These are phyloP conservation scores for Chloromonas sp. DNA, from an alignment of 163 green algal species.

Conservation along the genomic window DNA sequence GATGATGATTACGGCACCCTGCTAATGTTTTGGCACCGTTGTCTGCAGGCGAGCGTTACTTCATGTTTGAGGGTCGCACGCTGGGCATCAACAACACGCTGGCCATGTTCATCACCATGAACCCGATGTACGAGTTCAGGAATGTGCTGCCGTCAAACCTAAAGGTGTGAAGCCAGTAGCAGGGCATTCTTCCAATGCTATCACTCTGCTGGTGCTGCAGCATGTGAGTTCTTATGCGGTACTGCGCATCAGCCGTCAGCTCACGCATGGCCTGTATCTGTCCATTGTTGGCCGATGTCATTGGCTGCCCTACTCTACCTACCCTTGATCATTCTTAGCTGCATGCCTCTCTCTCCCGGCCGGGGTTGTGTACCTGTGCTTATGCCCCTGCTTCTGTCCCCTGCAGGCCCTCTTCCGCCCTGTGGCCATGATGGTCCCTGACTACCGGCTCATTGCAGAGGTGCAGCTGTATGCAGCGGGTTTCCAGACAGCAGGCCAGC, in stretches of 20 bases:
- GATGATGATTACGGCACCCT: no score
- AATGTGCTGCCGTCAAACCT: slow-evolving; percentile 69
- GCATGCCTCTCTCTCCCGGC: no score
- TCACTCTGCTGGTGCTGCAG: not conserved
- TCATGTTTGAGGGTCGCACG: slow-evolving; percentile 52
- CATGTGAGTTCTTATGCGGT: no score
- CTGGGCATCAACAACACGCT: slow-evolving; percentile 56
- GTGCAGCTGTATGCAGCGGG: slow-evolving; percentile 62
- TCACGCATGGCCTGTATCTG: no score
- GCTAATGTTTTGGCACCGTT: no score
- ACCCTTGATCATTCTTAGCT: no score
- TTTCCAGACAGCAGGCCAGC: slow-evolving; percentile 19
- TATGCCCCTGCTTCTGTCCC: not conserved
- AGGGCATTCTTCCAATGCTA: slow-evolving; percentile 27
- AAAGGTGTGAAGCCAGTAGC: slow-evolving; percentile 35
- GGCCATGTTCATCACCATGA: slow-evolving; percentile 84
- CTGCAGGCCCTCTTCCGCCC: slow-evolving; percentile 57
- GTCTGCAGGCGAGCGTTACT: slow-evolving; percentile 19
- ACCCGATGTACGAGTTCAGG: slow-evolving; percentile 65
- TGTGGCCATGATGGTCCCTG: slow-evolving; percentile 73
- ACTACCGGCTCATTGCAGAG: slow-evolving; percentile 69
- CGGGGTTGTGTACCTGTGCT: no score
- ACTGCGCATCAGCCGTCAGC: no score
- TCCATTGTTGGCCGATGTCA: no score
- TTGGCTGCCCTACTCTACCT: no score